Evolutionary conservation across 2,329 filamentous ascomycete species (phyloP).

Genomic region (Xylaria sp.): DNA sequence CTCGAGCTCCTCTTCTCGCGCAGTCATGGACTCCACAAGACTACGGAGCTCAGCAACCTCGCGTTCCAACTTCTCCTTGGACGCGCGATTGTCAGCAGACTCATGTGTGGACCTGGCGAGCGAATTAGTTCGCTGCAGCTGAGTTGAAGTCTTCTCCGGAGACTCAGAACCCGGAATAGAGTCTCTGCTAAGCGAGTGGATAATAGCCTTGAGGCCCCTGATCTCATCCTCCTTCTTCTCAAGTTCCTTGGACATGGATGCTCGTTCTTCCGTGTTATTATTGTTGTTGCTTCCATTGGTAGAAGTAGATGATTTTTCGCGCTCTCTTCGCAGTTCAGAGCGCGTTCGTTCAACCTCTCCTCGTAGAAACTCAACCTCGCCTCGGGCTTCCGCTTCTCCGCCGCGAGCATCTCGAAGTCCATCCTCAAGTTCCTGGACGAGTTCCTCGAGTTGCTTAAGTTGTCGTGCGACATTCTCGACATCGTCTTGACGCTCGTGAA

Average conservation of each 20-base stretch:
- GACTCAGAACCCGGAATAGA: conserved; percentile 45
- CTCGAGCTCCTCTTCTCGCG: conserved; percentile 79
- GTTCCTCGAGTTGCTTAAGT: conserved; percentile 89
- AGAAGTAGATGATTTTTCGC: conserved; percentile 68
- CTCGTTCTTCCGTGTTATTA: conserved; percentile 36
- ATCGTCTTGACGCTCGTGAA: conserved; percentile 78
- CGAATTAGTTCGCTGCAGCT: conserved; percentile 33
- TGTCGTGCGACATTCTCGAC: conserved; percentile 87
- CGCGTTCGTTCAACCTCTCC: conserved; percentile 91
- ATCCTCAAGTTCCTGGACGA: conserved; percentile 95
- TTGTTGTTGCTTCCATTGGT: conserved; percentile 44
- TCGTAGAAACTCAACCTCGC: conserved; percentile 90
- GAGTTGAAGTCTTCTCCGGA: conserved; percentile 32
- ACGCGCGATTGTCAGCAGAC: conserved; percentile 50
- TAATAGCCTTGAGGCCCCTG: conserved; percentile 92
- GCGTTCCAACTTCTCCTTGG: conserved; percentile 66
- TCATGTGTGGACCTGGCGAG: conserved; percentile 41
- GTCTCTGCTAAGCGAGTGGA: conserved; percentile 85
- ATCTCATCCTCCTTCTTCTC: conserved; percentile 98
- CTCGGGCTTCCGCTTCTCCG: conserved; percentile 90
- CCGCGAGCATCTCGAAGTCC: conserved; percentile 90
- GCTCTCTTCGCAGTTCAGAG: conserved; percentile 79
- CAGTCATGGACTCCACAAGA: conserved; percentile 65
- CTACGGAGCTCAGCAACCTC: conserved; percentile 74
- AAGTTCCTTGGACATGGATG: conserved; percentile 63